A percentile compares a stretch with the other conserved stretches of the same genome.
phyloP scores from a whole-genome alignment of 331 rosid genomes.

The Phaseolus coccineus region DNA sequence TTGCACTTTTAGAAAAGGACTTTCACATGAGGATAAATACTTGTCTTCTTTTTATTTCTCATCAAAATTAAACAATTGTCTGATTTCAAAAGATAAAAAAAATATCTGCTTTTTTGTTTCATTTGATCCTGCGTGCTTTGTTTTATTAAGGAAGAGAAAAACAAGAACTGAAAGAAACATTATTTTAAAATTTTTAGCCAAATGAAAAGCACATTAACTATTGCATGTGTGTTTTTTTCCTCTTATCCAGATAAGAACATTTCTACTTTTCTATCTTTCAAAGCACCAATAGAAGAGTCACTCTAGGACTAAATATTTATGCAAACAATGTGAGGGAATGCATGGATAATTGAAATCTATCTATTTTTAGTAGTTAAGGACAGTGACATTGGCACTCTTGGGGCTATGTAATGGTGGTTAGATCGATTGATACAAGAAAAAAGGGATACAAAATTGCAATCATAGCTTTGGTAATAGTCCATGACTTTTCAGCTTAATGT shows the following conservation, averaged over 20 bases:
- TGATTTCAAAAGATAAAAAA: background rate
- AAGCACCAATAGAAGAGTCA: background rate
- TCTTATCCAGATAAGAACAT: background rate
- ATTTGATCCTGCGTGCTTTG: background rate
- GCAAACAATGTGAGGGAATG: conserved; percentile 23
- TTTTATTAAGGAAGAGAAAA: background rate
- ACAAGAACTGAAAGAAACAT: background rate
- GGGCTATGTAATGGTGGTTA: conserved; percentile 44
- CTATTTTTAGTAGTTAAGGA: conserved; percentile 34
- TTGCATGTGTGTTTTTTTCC: too few relatives aligned
- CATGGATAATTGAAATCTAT: conserved; percentile 17
- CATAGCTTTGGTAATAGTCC: conserved; percentile 40
- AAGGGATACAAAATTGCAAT: conserved; percentile 30
- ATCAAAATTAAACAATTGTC: conserved; percentile 29
- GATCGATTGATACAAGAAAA: conserved; percentile 20
- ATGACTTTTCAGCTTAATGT: conserved; percentile 43
- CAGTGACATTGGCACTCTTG: conserved; percentile 29
- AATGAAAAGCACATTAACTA: background rate
- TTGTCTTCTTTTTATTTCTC: background rate
- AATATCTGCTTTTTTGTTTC: background rate
- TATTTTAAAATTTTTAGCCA: too few relatives aligned
- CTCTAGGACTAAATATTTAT: background rate
- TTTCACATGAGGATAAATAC: conserved; percentile 32
- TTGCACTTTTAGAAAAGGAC: conserved; percentile 36
- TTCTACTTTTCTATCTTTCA: background rate